Conservation (phyloP, 2,329 filamentous ascomycete species). For the Colletotrichum incanum region DNA sequence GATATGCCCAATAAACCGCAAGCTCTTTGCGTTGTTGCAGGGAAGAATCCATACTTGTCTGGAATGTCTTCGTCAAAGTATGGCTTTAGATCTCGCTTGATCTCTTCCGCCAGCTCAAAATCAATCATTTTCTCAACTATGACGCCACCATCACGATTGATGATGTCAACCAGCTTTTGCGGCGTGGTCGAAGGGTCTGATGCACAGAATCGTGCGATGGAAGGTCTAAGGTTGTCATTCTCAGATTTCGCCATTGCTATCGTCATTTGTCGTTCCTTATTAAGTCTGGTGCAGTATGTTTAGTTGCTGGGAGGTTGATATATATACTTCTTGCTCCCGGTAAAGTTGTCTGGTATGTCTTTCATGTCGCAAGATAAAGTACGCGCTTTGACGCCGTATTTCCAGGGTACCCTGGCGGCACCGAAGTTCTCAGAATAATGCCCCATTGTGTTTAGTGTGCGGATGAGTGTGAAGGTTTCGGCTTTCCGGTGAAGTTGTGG, state of each 20-base stretch:
- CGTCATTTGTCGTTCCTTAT: neutral
- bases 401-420: neutral
- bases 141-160: conserved; percentile 54
- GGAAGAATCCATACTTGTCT: conserved; percentile 58
- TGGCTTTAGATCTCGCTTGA: conserved; percentile 56
- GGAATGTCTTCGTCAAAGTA: conserved; percentile 54
- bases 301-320: neutral
- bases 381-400: no score
- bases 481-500: neutral
- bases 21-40: conserved; percentile 56
- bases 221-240: neutral
- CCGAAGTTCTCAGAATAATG: conserved; percentile 10
- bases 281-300: neutral
- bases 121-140: conserved; percentile 56
- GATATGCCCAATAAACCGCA: conserved; percentile 57
- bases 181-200: conserved; percentile 45
- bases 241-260: conserved; percentile 1
- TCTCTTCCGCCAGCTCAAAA: conserved; percentile 51
- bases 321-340: no score
- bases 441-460: neutral
- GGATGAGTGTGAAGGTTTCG: neutral
- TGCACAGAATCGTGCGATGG: conserved; percentile 39
- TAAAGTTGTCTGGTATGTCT: no score
- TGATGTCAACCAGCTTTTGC: conserved; percentile 44
- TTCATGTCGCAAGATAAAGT: no score